These are phyloP conservation scores for Chaetoceros tenuissimus DNA, from an alignment of 108 stramenopile genomes.

Conservation along the genomic window DNA sequence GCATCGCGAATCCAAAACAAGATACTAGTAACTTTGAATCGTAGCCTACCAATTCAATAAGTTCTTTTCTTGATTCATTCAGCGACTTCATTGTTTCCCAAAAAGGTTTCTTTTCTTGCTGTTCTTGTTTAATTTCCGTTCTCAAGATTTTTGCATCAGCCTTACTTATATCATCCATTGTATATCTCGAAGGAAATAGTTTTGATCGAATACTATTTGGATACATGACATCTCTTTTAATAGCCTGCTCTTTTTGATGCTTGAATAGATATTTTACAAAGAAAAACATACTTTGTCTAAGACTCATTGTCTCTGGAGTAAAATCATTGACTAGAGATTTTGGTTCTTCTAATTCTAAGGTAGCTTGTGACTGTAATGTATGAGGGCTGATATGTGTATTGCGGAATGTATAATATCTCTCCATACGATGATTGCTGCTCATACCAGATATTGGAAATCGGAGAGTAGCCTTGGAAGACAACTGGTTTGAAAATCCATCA, in stretches of 20 bases:
- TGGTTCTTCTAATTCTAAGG: no score
- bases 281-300: slow-evolving; percentile 22
- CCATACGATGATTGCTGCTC: no score
- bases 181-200: slow-evolving; percentile 7
- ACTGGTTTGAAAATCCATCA: no score
- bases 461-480: no score
- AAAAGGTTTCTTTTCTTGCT: slow-evolving; percentile 11
- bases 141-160: slow-evolving; percentile 4
- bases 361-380: no score
- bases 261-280: slow-evolving; percentile 5
- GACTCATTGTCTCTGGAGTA: slow-evolving; percentile 26
- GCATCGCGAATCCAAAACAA: slow-evolving; percentile 57
- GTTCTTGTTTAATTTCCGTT: not conserved
- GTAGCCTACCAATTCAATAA: slow-evolving; percentile 68
- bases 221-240: not conserved
- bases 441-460: no score
- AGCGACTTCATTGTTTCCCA: slow-evolving; percentile 28
- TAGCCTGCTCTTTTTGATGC: not conserved
- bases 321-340: slow-evolving; percentile 10
- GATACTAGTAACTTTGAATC: slow-evolving; percentile 52
- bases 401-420: no score
- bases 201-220: not conserved
- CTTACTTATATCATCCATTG: slow-evolving; percentile 17
- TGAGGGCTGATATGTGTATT: no score
- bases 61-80: slow-evolving; percentile 61